Evolutionary conservation across 208 protist genomes (phyloP).

Genomic region (Willaertia magna): DNA sequence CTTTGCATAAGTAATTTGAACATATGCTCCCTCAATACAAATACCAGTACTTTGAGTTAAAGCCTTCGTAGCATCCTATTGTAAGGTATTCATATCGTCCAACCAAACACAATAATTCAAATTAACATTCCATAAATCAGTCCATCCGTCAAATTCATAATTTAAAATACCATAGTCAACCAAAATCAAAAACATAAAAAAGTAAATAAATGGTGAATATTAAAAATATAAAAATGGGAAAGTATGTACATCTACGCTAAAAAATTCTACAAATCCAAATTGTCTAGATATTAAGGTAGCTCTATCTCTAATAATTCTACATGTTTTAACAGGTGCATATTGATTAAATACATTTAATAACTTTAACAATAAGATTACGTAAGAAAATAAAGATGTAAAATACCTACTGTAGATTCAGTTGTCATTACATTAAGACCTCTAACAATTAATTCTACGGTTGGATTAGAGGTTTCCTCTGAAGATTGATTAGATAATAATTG

Average conservation of each 20-base stretch:
- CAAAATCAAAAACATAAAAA: too few species aligned
- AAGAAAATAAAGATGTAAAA: too few species aligned
- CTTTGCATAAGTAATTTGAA: not conserved
- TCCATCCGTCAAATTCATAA: too few species aligned
- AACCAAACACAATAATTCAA: too few species aligned
- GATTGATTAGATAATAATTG: too few species aligned
- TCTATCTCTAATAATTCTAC: not conserved
- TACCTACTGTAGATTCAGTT: not conserved
- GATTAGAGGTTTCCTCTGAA: not conserved
- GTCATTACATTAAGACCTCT: not conserved
- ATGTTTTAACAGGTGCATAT: not conserved
- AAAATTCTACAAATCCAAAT: slow-evolving; percentile 2
- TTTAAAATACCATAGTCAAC: too few species aligned
- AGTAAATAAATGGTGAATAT: too few species aligned
- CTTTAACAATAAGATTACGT: not conserved
- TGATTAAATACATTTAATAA: not conserved
- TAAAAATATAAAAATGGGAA: too few species aligned
- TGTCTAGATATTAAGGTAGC: not conserved
- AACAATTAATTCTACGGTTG: not conserved
- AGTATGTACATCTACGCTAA: too few species aligned
- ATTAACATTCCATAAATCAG: too few species aligned
- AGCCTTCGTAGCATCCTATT: not conserved
- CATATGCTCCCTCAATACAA: not conserved
- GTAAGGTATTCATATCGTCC: too few species aligned
- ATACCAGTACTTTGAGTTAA: not conserved